A percentile compares a stretch with the other conserved stretches of the same genome.
Evolutionary conservation across 768 basidiomycete species (phyloP).

Genomic region (Pleurotus citrinopileatus): DNA sequence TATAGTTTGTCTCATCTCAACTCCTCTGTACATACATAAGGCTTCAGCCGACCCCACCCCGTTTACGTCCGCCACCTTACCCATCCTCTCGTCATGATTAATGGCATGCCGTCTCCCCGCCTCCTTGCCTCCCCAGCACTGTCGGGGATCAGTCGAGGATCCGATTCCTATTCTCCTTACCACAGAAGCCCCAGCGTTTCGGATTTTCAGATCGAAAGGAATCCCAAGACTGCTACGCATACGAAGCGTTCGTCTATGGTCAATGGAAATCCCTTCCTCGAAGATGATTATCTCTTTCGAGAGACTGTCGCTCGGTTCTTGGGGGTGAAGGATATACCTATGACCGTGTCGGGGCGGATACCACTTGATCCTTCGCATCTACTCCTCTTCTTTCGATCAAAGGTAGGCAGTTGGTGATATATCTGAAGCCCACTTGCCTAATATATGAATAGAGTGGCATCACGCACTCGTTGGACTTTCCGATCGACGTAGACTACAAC

Average conservation of each 20-base stretch:
- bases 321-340: slow-evolving; percentile 56
- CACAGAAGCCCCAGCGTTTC: slow-evolving; percentile 39
- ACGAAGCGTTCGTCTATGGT: slow-evolving; percentile 28
- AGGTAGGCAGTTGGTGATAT: slow-evolving; percentile 39
- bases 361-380: slow-evolving; percentile 67
- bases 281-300: slow-evolving; percentile 52
- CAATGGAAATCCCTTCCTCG: slow-evolving; percentile 30
- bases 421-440: background rate
- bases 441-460: slow-evolving; percentile 60
- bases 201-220: slow-evolving; percentile 69
- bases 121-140: background rate
- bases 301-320: slow-evolving; percentile 55
- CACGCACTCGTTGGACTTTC: slow-evolving; percentile 79
- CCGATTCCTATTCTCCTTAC: slow-evolving; percentile 27
- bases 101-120: slow-evolving; percentile 8
- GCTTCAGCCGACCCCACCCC: background rate
- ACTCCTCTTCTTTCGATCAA: slow-evolving; percentile 75
- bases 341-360: slow-evolving; percentile 65
- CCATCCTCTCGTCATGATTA: background rate
- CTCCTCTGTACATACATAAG: background rate
- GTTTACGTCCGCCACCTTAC: background rate
- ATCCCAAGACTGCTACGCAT: slow-evolving; percentile 32
- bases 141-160: slow-evolving; percentile 17
- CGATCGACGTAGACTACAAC: slow-evolving; percentile 72
- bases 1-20: background rate